phyloP scores from a whole-genome alignment of 495 filamentous ascomycete genomes.

The Neurospora sp. region DNA sequence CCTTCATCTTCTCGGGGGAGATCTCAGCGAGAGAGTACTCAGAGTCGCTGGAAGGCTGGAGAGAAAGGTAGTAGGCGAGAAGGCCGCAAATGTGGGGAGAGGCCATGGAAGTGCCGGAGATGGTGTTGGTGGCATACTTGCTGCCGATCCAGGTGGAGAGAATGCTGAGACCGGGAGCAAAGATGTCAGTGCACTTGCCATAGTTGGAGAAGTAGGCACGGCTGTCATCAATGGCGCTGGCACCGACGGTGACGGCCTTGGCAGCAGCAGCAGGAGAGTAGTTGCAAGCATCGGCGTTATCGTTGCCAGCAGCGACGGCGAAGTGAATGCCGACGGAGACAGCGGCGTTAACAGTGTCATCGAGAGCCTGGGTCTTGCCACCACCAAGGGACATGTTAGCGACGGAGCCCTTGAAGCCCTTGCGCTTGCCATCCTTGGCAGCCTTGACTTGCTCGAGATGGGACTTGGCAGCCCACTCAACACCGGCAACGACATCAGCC shows the following conservation, averaged over 20 bases:
- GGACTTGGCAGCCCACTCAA: conserved; percentile 81
- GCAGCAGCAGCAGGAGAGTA: conserved; percentile 96
- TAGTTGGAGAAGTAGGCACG: conserved; percentile 99
- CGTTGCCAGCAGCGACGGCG: conserved; percentile 95
- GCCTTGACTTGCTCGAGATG: conserved; percentile 65
- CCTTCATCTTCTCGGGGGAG: conserved; percentile 91
- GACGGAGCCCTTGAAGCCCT: conserved; percentile 95
- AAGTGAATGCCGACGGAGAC: conserved; percentile 89
- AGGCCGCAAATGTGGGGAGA: conserved; percentile 96
- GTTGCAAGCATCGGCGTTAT: conserved; percentile 97
- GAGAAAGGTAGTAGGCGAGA: conserved; percentile 92
- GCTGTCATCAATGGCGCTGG: conserved; percentile 84
- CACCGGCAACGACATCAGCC: conserved; percentile 97
- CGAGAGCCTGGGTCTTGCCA: conserved; percentile 84
- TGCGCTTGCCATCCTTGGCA: conserved; percentile 74
- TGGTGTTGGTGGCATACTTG: conserved; percentile 90
- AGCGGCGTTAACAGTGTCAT: conserved; percentile 88
- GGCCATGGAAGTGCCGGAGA: conserved; percentile 99
- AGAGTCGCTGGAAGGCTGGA: conserved; percentile 81
- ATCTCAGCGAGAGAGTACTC: conserved; percentile 81
- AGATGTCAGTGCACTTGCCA: conserved; percentile 99
- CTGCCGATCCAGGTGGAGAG: conserved; percentile 96
- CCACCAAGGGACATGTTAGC: conserved; percentile 99
- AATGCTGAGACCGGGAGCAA: conserved; percentile 95
- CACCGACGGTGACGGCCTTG: conserved; percentile 93